phyloP scores from a whole-genome alignment of 2,329 filamentous ascomycete species.

The Epichloe scottii region DNA sequence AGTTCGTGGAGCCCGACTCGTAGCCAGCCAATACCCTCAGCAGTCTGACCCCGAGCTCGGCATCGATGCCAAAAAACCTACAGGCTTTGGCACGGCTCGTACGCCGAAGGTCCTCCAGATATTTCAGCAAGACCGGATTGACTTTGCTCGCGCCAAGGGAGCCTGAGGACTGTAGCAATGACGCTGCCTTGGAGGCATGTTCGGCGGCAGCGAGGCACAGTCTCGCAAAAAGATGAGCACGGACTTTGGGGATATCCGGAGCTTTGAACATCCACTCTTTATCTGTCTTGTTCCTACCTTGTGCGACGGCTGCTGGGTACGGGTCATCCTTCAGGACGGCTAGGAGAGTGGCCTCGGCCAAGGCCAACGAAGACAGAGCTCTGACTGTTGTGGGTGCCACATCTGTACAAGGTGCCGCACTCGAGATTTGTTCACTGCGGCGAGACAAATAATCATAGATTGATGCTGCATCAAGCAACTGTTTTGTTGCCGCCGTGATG shows the following conservation, averaged over 20 bases:
- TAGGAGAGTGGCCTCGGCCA: conserved; percentile 81
- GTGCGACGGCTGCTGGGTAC: conserved; percentile 70
- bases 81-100: conserved; percentile 76
- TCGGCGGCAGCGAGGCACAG: conserved; percentile 81
- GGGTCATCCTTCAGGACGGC: conserved; percentile 91
- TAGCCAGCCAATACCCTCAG: conserved; percentile 78
- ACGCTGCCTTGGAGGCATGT: conserved; percentile 63
- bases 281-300: conserved; percentile 69
- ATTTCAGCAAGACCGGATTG: conserved; percentile 54
- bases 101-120: conserved; percentile 61
- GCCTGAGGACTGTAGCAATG: conserved; percentile 31
- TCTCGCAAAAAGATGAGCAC: conserved; percentile 76
- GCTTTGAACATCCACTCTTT: conserved; percentile 96
- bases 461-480: conserved; percentile 65
- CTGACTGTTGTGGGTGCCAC: conserved; percentile 39
- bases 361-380: conserved; percentile 51
- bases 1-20: conserved; percentile 64
- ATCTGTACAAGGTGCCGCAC: conserved; percentile 36
- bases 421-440: conserved; percentile 33
- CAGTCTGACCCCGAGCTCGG: conserved; percentile 73
- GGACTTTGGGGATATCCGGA: conserved; percentile 76
- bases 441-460: conserved; percentile 61
- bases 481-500: conserved; percentile 62
- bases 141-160: conserved; percentile 34
- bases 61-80: conserved; percentile 81